These are phyloP conservation scores for Immersiella caudata DNA, from an alignment of 495 filamentous ascomycete genomes.

Conservation along the genomic window DNA sequence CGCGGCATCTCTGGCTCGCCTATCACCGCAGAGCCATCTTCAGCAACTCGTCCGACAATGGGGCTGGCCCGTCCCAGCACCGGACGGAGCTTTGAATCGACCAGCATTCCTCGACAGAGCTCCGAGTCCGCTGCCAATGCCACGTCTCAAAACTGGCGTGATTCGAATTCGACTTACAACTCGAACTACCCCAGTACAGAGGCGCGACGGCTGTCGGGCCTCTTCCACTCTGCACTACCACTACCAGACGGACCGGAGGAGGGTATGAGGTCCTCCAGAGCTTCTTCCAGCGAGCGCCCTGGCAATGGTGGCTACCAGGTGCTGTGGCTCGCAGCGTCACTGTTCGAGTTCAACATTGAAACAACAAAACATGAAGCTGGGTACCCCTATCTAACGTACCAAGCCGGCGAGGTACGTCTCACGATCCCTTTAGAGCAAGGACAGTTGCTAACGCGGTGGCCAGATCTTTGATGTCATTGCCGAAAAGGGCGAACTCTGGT, in stretches of 20 bases:
- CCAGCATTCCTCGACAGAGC: constrained; percentile 46
- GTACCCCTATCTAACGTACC: constrained; percentile 94
- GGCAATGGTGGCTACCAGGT: constrained; percentile 50
- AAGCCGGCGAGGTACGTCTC: constrained; percentile 74
- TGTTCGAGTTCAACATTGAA: constrained; percentile 96
- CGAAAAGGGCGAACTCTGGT: constrained; percentile 96
- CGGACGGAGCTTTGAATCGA: constrained; percentile 54
- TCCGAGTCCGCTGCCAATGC: constrained; percentile 45
- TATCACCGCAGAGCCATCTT: constrained; percentile 45
- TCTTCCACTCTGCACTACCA: constrained; percentile 86
- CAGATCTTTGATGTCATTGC: constrained; percentile 87
- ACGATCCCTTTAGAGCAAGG: background rate
- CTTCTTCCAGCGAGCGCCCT: constrained; percentile 53
- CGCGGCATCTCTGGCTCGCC: constrained; percentile 45
- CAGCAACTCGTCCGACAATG: constrained; percentile 38
- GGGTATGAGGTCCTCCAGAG: constrained; percentile 49
- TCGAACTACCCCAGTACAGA: constrained; percentile 42
- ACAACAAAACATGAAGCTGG: constrained; percentile 89
- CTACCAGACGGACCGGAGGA: constrained; percentile 66
- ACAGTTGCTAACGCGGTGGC: background rate
- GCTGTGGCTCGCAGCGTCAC: constrained; percentile 87
- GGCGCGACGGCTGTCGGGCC: constrained; percentile 59
- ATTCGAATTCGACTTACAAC: constrained; percentile 52
- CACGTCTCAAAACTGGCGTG: constrained; percentile 38
- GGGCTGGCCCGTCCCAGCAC: constrained; percentile 51